A percentile compares a stretch with the other conserved stretches of the same genome.
These are phyloP conservation scores for Colletotrichum sp. DNA, from an alignment of 2,329 filamentous ascomycete species.

Conservation along the genomic window DNA sequence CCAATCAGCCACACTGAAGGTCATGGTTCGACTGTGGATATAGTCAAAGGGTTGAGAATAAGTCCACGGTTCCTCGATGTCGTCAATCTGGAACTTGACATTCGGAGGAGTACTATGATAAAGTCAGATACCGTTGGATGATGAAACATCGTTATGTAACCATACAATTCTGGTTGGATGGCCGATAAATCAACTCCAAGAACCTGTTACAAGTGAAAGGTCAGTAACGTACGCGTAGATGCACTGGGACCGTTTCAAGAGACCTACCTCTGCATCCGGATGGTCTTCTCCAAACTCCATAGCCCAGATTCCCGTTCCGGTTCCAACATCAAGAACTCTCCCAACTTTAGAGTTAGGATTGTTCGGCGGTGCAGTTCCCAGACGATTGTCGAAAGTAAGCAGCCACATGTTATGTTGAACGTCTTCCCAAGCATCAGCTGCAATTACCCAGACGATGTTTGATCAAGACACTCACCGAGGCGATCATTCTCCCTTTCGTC, in stretches of 20 bases:
- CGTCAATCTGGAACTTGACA: conserved; percentile 50
- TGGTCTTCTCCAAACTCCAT: conserved; percentile 46
- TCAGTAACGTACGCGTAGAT: neutral
- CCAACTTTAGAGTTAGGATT: neutral
- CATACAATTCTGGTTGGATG: conserved; percentile 41
- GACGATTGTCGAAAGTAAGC: conserved; percentile 26
- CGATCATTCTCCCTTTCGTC: conserved; percentile 29
- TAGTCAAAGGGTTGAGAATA: conserved; percentile 43
- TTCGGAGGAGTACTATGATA: conserved; percentile 49
- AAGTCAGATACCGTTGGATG: neutral
- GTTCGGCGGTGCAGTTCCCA: conserved; percentile 23
- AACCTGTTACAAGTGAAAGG: conserved; percentile 22
- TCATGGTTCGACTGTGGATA: conserved; percentile 42
- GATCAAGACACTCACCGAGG: conserved; percentile 3
- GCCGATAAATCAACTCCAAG: conserved; percentile 46
- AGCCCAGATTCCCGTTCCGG: conserved; percentile 50
- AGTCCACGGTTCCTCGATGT: conserved; percentile 44
- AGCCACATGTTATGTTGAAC: conserved; percentile 32
- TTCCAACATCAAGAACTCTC: conserved; percentile 48
- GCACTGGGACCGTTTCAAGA: neutral
- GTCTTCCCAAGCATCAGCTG: conserved; percentile 6
- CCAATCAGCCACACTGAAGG: conserved; percentile 35
- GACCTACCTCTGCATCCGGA: conserved; percentile 34
- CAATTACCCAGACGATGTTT: neutral
- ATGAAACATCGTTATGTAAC: neutral